Conservation (phyloP, 371 early-diverging fungal species). For the Mucor sp. region DNA sequence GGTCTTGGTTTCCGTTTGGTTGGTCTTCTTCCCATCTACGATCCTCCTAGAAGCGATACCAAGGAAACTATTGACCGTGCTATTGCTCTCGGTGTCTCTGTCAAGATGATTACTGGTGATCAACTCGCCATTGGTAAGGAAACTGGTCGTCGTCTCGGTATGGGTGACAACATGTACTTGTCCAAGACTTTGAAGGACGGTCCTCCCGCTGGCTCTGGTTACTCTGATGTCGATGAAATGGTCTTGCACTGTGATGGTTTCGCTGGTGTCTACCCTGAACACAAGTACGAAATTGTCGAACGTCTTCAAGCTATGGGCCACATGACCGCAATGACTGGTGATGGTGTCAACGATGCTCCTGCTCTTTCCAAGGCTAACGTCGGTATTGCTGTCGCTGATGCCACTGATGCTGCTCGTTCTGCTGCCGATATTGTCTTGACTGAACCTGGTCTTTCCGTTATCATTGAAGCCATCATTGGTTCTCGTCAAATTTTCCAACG, state of each 20-base stretch:
- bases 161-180: constrained; percentile 78
- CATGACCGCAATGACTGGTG: constrained; percentile 93
- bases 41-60: constrained; percentile 87
- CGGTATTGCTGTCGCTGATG: constrained; percentile 85
- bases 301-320: constrained; percentile 84
- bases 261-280: constrained; percentile 93
- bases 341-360: constrained; percentile 97
- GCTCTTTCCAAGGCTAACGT: constrained; percentile 88
- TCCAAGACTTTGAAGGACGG: constrained; percentile 78
- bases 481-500: constrained; percentile 78
- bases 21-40: constrained; percentile 82
- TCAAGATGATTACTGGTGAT: constrained; percentile 97
- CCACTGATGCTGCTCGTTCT: constrained; percentile 77
- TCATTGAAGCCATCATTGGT: constrained; percentile 68
- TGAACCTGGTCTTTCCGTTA: constrained; percentile 77
- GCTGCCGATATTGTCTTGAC: constrained; percentile 82
- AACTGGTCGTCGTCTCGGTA: constrained; percentile 76
- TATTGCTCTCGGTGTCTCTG: constrained; percentile 85
- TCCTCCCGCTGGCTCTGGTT: constrained; percentile 71
- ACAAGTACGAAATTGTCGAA: constrained; percentile 93
- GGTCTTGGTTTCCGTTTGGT: constrained; percentile 58
- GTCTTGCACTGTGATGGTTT: constrained; percentile 84
- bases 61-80: constrained; percentile 87
- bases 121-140: constrained; percentile 92
- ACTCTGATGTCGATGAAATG: constrained; percentile 77